These are phyloP conservation scores for Globisporangium sylvaticum DNA, from an alignment of 352 stramenopile genomes.

Conservation along the genomic window DNA sequence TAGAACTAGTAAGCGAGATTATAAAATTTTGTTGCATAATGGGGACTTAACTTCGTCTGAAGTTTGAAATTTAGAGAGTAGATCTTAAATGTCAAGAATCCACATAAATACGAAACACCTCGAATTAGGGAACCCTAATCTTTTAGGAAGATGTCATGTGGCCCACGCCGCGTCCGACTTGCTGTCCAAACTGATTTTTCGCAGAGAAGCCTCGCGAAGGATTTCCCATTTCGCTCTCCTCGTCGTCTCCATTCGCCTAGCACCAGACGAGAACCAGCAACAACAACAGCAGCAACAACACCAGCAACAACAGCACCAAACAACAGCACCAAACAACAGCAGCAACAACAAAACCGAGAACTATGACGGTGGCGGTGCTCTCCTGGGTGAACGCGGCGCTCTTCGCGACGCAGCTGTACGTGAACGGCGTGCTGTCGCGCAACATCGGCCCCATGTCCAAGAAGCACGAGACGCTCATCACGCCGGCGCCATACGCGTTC, in stretches of 20 bases:
- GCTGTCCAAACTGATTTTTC: background rate
- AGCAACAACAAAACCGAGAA: background rate
- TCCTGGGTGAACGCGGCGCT: constrained; percentile 58
- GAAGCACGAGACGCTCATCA: constrained; percentile 73
- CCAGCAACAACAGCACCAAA: no score
- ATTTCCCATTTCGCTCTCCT: no score
- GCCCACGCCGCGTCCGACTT: background rate
- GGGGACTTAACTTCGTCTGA: no score
- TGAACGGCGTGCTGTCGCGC: constrained; percentile 47
- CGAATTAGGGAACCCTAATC: no score
- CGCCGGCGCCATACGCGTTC: constrained; percentile 68
- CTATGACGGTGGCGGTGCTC: constrained; percentile 28
- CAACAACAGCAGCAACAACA: no score
- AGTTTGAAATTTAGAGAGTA: no score
- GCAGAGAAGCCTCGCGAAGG: background rate
- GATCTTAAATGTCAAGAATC: no score
- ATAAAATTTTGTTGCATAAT: no score
- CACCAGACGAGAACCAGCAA: background rate
- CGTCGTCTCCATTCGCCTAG: background rate
- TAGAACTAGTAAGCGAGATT: no score
- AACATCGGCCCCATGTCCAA: constrained; percentile 53
- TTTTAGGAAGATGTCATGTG: no score
- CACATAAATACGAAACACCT: no score
- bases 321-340: no score
- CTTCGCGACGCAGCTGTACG: constrained; percentile 57